Evolutionary conservation across 179 eudicot genomes (phyloP), one percentile per base, ranked within the genome.

Genomic region (Spergularia azorica): DNA sequence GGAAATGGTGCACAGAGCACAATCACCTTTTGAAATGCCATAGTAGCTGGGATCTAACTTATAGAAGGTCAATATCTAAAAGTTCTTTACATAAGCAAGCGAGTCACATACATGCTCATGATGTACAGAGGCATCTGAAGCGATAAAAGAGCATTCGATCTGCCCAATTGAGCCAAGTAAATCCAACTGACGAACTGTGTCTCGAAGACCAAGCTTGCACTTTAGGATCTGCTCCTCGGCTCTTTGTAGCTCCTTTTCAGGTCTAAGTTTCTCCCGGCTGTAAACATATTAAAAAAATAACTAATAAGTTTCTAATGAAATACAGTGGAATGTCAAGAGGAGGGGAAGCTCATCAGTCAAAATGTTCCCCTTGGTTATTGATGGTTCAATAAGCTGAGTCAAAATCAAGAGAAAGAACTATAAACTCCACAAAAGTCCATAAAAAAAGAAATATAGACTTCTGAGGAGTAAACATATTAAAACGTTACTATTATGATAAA

Each of bases 181-280:
- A 81, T 95, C 97, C 86, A 95, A 81, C 78, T 93, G 92, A 72
- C 75, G 91, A 82, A 95, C 75, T 71, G 89, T 92, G 82, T 95
- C 97, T 75, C 99, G 92, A 67, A 95, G 81, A 76, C 92, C 99
- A 80, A 95, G 95, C 85, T 95, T 95, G 83, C 91, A 91, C 78
- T 88, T 89, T 69, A 90, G 66, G 79, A 95, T 91, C 86, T 95
- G 95, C 82, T 88, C 85, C 83, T 77, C 84, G 74, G 99, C 99
- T 83, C 97, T 88, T 81, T 85, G 87, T 71, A 95, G 87, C 87
- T 95, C 99, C 78, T 81, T 93, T 76, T 91, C 91, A 20, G 99
- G 99, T 79, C 77, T 91, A 80, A 95, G 88, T 86, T 95, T 95
- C 84, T 95, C 99, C 76, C 97, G 97, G 75, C 99, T 95, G 86